phyloP scores from a whole-genome alignment of 306 rosid species.

The Inga laurina region DNA sequence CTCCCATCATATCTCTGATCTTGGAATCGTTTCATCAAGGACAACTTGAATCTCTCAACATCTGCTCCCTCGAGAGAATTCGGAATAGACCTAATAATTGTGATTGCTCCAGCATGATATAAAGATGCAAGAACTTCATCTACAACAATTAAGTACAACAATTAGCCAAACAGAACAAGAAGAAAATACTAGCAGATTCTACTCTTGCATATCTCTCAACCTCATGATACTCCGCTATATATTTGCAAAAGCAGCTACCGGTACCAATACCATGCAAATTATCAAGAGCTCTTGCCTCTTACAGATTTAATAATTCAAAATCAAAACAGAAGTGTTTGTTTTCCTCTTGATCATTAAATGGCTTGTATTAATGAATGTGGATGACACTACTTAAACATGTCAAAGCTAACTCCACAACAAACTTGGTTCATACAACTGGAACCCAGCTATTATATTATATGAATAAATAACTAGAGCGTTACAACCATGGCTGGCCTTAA shows the following conservation, averaged over 20 bases:
- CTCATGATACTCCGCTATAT: neutral
- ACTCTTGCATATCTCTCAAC: neutral
- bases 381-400: slow-evolving; percentile 8
- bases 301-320: neutral
- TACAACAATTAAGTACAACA: slow-evolving; percentile 27
- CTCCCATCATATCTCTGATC: slow-evolving; percentile 64
- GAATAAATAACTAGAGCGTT: neutral
- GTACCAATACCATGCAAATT: neutral
- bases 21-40: slow-evolving; percentile 75
- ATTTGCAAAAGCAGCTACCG: neutral
- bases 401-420: neutral
- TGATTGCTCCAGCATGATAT: slow-evolving; percentile 72
- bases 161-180: neutral
- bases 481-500: neutral
- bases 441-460: slow-evolving; percentile 12
- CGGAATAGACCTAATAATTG: slow-evolving; percentile 64
- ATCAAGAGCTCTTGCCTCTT: neutral
- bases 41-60: slow-evolving; percentile 55
- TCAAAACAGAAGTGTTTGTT: neutral
- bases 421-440: slow-evolving; percentile 2
- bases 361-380: slow-evolving; percentile 2
- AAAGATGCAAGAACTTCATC: slow-evolving; percentile 75
- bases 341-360: slow-evolving; percentile 20
- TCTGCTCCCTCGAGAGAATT: slow-evolving; percentile 61
- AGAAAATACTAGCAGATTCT: neutral